These are phyloP conservation scores for Apiosordaria backusii DNA, from an alignment of 495 filamentous ascomycete species.

Conservation along the genomic window DNA sequence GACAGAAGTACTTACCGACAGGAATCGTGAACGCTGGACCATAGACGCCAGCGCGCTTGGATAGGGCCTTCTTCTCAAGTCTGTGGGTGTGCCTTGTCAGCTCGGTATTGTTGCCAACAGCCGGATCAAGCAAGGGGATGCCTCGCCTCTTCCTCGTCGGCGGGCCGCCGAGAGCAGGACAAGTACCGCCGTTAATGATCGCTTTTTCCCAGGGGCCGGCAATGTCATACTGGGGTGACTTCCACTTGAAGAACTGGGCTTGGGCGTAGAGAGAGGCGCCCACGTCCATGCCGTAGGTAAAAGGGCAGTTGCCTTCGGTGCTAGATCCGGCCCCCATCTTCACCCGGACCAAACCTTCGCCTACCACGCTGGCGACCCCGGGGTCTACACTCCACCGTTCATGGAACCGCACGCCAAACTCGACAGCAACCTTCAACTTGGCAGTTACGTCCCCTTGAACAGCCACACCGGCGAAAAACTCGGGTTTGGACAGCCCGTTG, in stretches of 20 bases:
- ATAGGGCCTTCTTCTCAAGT: too few species aligned
- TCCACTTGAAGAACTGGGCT: not conserved
- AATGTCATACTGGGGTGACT: too few species aligned
- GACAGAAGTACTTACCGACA: too few species aligned
- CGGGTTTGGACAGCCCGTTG: not conserved
- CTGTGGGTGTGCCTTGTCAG: too few species aligned
- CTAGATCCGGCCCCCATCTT: slow-evolving; percentile 9
- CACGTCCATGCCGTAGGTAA: slow-evolving; percentile 19
- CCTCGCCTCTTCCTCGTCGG: too few species aligned
- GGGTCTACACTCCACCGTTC: slow-evolving; percentile 22
- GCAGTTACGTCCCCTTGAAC: not conserved
- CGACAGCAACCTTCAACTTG: not conserved
- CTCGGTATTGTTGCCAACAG: too few species aligned
- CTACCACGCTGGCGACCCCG: slow-evolving; percentile 22
- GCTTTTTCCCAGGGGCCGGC: too few species aligned
- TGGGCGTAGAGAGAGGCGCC: not conserved
- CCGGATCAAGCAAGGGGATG: too few species aligned
- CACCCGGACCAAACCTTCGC: slow-evolving; percentile 22
- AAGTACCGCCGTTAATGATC: too few species aligned
- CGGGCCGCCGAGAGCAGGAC: too few species aligned
- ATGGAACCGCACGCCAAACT: slow-evolving; percentile 31
- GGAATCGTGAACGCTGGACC: too few species aligned
- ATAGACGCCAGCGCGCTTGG: too few species aligned
- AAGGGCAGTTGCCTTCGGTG: slow-evolving; percentile 23
- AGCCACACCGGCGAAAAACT: not conserved